Evolutionary conservation across 1,139 yeast genomes (phyloP), one percentile per base, ranked within the genome.

Genomic region (Lodderomyces elongisporus): DNA sequence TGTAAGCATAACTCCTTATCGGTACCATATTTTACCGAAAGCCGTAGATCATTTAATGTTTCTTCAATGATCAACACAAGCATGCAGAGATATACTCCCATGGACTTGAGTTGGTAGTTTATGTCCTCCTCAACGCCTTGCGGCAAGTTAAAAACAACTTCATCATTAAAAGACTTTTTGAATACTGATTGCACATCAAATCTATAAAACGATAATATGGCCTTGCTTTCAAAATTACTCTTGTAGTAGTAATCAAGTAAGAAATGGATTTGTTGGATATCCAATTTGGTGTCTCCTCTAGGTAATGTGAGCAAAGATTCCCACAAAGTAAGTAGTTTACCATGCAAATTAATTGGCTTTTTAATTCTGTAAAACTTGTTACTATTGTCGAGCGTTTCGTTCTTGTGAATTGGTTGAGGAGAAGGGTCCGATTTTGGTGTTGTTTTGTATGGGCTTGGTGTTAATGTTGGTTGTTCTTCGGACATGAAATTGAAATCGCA

Each of bases 401-500:
- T 17, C 10, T 14, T 17, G 12, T 14, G 12, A n/a, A 7, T 10
- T 13, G 14, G 14, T 12, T 24, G 6, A 6, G 12, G 27, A 9
- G 18, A 24, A 3, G 10, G 9, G 14, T 10, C 14, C 12, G 14
- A 24, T 7, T n/a, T 9, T 6, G 14, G 26, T n/a, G 26, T 24
- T 13, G 10, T 10, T 18, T 18, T 18, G 22, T 18, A 18, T 4
- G 45, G 37, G 31, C 42, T 40, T 28, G 42, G 45, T n/a, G 39
- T 34, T 28, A 36, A 26, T 5, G 27, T 27, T 17, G 25, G 26
- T 17, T 37, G 37, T 16, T 54, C 58, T 12, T 61, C 65, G 16
- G 49, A 47, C 61, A 64, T 58, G 34, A 62, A 54, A 37, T 62
- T 61, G 39, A 66, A 54, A 41, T 65, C 70, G 39, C 68, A 62